phyloP scores from a whole-genome alignment of 75 land plant genomes.

The Cunninghamia lanceolata region DNA sequence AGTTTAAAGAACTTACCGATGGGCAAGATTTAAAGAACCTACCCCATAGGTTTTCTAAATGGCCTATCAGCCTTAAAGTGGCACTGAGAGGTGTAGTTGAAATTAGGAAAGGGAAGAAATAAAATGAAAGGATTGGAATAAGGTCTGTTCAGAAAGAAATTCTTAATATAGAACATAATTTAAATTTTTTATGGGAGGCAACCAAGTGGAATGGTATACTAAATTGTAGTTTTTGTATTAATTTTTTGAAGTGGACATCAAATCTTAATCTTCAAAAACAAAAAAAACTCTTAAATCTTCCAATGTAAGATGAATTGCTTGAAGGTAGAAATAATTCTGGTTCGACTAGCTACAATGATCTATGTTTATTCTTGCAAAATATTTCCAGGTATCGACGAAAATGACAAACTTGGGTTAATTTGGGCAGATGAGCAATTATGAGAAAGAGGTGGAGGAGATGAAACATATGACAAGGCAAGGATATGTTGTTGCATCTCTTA shows the following conservation, averaged over 20 bases:
- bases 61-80: no score
- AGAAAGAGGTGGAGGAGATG: constrained; percentile 82
- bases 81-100: no score
- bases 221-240: no score
- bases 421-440: constrained; percentile 38
- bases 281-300: background rate
- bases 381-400: background rate
- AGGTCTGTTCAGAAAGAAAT: no score
- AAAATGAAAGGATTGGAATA: no score
- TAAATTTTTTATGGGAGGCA: no score
- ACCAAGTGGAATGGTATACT: no score
- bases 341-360: background rate
- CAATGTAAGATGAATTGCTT: background rate
- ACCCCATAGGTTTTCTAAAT: no score
- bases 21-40: no score
- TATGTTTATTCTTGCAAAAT: background rate
- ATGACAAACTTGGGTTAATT: background rate
- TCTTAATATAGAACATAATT: no score
- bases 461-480: constrained; percentile 81
- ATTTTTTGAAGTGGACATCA: background rate
- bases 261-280: background rate
- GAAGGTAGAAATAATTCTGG: background rate
- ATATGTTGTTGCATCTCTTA: constrained; percentile 70
- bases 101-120: no score
- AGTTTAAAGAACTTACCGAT: no score